Percentiles rank a stretch among this genome's conserved stretches.
Conservation (phyloP, 176 grass and related monocot genomes). For the Triticum aestivum region DNA sequence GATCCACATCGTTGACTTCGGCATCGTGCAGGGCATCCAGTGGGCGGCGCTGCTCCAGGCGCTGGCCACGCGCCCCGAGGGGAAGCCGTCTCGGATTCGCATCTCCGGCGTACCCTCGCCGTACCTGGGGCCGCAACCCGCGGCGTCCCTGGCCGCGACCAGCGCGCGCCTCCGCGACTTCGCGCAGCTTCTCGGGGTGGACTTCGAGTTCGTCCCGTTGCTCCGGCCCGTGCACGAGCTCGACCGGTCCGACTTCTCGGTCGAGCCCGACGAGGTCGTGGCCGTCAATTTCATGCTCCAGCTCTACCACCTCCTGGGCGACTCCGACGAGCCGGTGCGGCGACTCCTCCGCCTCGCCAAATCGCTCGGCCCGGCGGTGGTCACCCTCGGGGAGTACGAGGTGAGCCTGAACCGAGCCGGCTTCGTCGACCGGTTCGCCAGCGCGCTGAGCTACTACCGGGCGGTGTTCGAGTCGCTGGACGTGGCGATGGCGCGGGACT, state of each 20-base stretch:
- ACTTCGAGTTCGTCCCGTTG: constrained; percentile 90
- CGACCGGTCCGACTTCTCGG: constrained; percentile 54
- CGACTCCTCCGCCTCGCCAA: constrained; percentile 60
- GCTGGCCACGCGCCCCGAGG: constrained; percentile 79
- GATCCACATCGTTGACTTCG: constrained; percentile 96
- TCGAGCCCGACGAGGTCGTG: constrained; percentile 69
- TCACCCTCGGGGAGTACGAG: constrained; percentile 91
- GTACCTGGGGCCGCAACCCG: constrained; percentile 55
- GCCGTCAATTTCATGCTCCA: constrained; percentile 98
- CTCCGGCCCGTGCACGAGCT: constrained; percentile 69
- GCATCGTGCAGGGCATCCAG: constrained; percentile 90
- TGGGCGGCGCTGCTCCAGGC: constrained; percentile 97
- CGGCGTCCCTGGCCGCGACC: constrained; percentile 71
- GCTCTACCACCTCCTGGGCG: constrained; percentile 72
- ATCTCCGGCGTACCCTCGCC: constrained; percentile 93
- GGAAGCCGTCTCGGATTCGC: constrained; percentile 71
- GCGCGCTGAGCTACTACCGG: constrained; percentile 77
- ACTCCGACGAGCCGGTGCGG: constrained; percentile 58
- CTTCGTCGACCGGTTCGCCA: constrained; percentile 63
- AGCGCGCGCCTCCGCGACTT: constrained; percentile 77
- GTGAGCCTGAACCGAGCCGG: constrained; percentile 60
- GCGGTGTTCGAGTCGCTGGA: constrained; percentile 82
- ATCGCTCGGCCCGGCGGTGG: constrained; percentile 64
- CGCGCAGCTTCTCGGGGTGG: constrained; percentile 71
- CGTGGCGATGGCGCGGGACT: constrained; percentile 73